Conservation (phyloP, 2,329 filamentous ascomycete species). For the Blumeria hordei region DNA sequence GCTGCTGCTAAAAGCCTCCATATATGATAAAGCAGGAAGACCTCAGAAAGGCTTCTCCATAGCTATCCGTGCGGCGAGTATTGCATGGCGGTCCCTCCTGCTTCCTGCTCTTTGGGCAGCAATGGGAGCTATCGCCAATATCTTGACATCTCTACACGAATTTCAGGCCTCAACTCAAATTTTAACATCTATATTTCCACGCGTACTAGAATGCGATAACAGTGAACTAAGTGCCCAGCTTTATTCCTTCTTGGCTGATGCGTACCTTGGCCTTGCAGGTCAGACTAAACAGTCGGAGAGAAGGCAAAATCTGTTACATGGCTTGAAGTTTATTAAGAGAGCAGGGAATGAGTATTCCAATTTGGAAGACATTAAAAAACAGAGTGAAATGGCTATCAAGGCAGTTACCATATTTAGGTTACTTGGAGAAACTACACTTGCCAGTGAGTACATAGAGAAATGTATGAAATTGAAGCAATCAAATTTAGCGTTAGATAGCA, state of each 20-base stretch:
- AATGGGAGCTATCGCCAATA: constrained; percentile 27
- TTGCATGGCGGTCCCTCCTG: constrained; percentile 32
- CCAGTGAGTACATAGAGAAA: constrained; percentile 29
- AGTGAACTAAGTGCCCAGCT: constrained; percentile 28
- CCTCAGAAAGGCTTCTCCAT: constrained; percentile 41
- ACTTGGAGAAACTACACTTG: constrained; percentile 27
- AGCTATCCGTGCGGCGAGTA: constrained; percentile 36
- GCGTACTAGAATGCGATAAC: constrained; percentile 36
- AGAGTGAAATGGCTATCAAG: constrained; percentile 40
- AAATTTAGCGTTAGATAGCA: not conserved
- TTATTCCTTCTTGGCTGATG: constrained; percentile 36
- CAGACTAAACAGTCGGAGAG: constrained; percentile 16
- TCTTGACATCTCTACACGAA: constrained; percentile 34
- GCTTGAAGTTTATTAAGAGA: constrained; percentile 11
- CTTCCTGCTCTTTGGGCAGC: constrained; percentile 37
- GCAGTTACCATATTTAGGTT: constrained; percentile 39
- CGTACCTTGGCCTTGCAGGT: constrained; percentile 39
- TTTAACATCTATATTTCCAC: constrained; percentile 36
- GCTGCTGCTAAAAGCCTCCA: constrained; percentile 33
- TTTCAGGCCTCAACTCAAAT: constrained; percentile 30
- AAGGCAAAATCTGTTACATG: constrained; percentile 24
- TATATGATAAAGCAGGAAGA: constrained; percentile 33
- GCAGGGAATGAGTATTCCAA: constrained; percentile 25
- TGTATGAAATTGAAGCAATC: constrained; percentile 25
- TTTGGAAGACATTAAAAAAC: constrained; percentile 31